Evolutionary conservation across 73 alveolate genomes (phyloP).

Genomic region (Uronychia binucleata): DNA sequence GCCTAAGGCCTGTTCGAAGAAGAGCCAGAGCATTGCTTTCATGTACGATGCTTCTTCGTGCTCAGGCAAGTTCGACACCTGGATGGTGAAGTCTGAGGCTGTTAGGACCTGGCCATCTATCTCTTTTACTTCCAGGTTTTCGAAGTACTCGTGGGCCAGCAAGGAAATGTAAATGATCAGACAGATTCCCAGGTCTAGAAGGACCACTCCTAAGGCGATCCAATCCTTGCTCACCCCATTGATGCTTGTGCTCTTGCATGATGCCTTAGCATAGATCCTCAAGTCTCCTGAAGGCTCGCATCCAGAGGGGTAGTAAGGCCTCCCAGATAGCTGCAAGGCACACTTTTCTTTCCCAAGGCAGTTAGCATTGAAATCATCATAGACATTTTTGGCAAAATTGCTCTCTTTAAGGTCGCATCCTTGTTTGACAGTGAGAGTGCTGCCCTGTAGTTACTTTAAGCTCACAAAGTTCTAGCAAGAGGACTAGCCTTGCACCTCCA

Average conservation of each 20-base stretch:
- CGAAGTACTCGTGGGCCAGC: constrained; percentile 11
- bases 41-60: constrained; percentile 26
- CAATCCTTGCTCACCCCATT: constrained; percentile 2
- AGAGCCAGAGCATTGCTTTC: constrained; percentile 32
- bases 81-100: constrained; percentile 45
- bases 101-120: constrained; percentile 16
- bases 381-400: too few relatives aligned
- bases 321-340: neutral
- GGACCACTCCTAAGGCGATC: constrained; percentile 39
- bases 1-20: constrained; percentile 13
- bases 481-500: neutral
- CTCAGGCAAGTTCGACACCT: constrained; percentile 28
- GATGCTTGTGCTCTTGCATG: neutral
- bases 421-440: too few relatives aligned
- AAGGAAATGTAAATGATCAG: constrained; percentile 22
- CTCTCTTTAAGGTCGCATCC: too few relatives aligned
- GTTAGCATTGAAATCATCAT: neutral
- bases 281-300: neutral
- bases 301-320: too few relatives aligned
- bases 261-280: neutral
- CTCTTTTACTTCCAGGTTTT: constrained; percentile 20
- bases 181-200: constrained; percentile 24
- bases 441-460: too few relatives aligned
- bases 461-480: neutral
- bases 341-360: neutral